Conservation (phyloP, 2,329 filamentous ascomycete species). For the Hypoxylon sp. region DNA sequence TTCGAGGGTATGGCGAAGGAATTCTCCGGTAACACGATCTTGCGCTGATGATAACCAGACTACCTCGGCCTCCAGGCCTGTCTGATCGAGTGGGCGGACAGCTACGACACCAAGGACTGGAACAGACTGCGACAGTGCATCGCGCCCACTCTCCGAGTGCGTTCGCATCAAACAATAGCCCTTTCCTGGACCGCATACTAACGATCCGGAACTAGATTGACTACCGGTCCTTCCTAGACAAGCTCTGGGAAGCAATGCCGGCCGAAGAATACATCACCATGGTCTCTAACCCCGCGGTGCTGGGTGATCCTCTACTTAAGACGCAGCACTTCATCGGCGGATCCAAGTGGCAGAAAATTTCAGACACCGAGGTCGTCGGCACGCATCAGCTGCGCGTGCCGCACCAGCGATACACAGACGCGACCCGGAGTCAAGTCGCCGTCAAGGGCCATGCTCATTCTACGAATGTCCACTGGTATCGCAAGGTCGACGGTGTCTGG, state of each 20-base stretch:
- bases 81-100: slow-evolving; percentile 72
- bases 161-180: slow-evolving; percentile 37
- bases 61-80: slow-evolving; percentile 54
- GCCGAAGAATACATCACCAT: slow-evolving; percentile 73
- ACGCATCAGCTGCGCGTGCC: slow-evolving; percentile 73
- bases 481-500: slow-evolving; percentile 71
- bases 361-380: slow-evolving; percentile 71
- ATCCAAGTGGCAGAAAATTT: slow-evolving; percentile 70
- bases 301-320: slow-evolving; percentile 73
- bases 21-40: not conserved
- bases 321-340: slow-evolving; percentile 76
- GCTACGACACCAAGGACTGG: slow-evolving; percentile 77
- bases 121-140: slow-evolving; percentile 71
- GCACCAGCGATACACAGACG: slow-evolving; percentile 72
- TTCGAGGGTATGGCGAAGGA: slow-evolving; percentile 46
- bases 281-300: slow-evolving; percentile 69
- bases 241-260: slow-evolving; percentile 73
- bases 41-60: slow-evolving; percentile 41
- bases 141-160: slow-evolving; percentile 69
- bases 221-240: slow-evolving; percentile 76
- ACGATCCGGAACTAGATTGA: slow-evolving; percentile 68
- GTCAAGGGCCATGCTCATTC: slow-evolving; percentile 74
- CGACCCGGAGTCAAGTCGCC: slow-evolving; percentile 62
- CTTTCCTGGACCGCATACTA: not conserved
- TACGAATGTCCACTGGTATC: slow-evolving; percentile 71